Base-by-base conservation (phyloP, 305 asterid genomes). In the Ajuga reptans region DNA sequence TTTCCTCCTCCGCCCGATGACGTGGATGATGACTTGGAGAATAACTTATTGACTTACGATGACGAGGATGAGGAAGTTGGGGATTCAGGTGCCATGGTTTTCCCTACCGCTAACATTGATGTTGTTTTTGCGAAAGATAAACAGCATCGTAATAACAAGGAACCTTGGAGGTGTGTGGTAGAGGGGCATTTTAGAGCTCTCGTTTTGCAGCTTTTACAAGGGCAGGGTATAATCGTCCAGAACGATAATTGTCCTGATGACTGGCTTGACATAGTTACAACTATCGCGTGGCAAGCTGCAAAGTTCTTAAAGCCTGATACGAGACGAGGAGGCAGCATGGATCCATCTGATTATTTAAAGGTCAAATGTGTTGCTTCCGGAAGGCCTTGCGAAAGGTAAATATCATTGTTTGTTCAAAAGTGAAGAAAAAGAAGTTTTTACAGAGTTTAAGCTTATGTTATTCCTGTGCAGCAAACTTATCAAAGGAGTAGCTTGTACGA, bases 291-390 rank as follows among this genome's bases (percentile, higher is more conserved):
- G 96, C 96, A 85, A 80, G 92, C 98, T 47, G 99, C 98, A 34
- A 89, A 83, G 54, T 91, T 78, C 73, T 81, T 94, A 77, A 94
- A 83, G 83, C 99, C 97, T 0, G 89, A 94, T 84, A 86, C 94
- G 16, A 88, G 90, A 78, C 77, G 82, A 77, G 99, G 97, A 62
- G 99, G 97, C 65, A 94, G 98, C 84, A 94, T 94, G 99, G 98
- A 94, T 79, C 99, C 99, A 1, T 83, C 86, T 51, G 88, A 91
- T 71, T 94, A 94, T 77, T 81, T 94, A 43, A 94, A 91, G 80
- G 83, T 94, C 77, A 94, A 91, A 81, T 91, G 98, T 72, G 79
- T 94, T 27, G 99, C 99, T 62, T 86, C 98, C 1, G 99, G 98
- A 79, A 78, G 56, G 76, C 95, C 87, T 55, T 66, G 77, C 14